Base-by-base conservation (phyloP, 345 rosid genomes). In the Acer negundo region DNA sequence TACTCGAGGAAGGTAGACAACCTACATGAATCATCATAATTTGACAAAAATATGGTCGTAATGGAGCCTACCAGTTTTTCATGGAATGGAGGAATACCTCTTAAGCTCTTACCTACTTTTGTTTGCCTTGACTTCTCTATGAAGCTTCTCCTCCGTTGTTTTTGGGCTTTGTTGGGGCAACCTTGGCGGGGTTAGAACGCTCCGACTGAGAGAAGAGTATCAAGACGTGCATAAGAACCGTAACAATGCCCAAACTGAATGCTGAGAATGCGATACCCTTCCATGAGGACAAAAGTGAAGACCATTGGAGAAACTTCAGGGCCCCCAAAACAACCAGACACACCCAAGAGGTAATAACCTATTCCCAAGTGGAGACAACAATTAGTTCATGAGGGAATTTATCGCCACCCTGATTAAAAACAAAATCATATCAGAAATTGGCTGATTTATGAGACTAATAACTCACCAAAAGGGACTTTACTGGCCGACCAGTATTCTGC, bases 151-250 rank as follows among this genome's bases (percentile, higher is more conserved):
- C n/a, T n/a, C 77, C 76, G n/a, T 55, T 62, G 15, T 73, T 81
- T 70, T 82, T 91, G 75, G 87, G 82, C 79, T 89, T 91, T 19
- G 89, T 83, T 28, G 94, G 97, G 22, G 86, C 87, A 17, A 90
- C 87, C 85, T 87, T 89, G 42, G 95, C 87, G 1, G 92, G 94
- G n/a, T 97, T 89, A 10, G 99, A 96, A 15, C 89, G 95, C 80
- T 90, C 98, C 2, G 99, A 86, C 85, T 94, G 93, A 6, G 99
- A 88, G 67, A 90, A 94, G 49, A 84, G 90, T 63, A 96, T 88
- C 82, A 94, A 75, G 80, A 91, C 79, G 66, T 94, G 98, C 99
- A 96, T 96, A 67, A 91, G 83, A 67, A 92, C 66, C 4, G 93
- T 91, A 62, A 92, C 84, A 61, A 94, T 28, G 20, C 82, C 94